Base-by-base conservation (phyloP, 495 filamentous ascomycete genomes). In the Talaromyces liani region DNA sequence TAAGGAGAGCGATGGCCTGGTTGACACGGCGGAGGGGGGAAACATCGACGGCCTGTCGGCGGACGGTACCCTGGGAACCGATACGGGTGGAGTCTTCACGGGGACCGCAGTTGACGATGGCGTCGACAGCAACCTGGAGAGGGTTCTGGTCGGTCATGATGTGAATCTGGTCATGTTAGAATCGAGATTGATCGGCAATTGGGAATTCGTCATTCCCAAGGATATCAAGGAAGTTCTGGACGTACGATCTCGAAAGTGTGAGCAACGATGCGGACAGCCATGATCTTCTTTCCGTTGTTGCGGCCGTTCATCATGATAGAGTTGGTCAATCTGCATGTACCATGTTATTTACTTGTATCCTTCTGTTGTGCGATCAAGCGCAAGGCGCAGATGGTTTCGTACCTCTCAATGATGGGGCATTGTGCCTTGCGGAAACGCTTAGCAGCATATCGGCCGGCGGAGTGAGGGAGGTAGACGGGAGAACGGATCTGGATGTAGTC, bases 131-230 rank as follows among this genome's bases (percentile, higher is more conserved):
- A 71, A 99, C 88, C 86, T 99, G 94, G 86, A 99, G 93, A 73
- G 94, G 94, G 88, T 99, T 99, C 84, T 96, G 93, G 87, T 99
- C 94, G 83, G 95, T 98, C 91, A 96, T 97, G 84, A 99, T 91
- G 89, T 98, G 92, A 81, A 99, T 93, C 92, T 97, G 63, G 18
- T 27, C 1, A 29, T 49, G 56, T 63, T 63, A 33, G 56, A n/a
- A 45, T 58, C 62, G 27, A 53, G 12, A n/a, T 20, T 45, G 9
- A 33, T 33, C 31, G 31, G 31, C 31, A 53, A 25, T 27, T 2
- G 9, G 20, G n/a, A 20, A 54, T 53, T 22, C 7, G 27, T n/a
- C 33, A 16, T 47, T 41, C 41, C 39, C 31, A 33, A 60, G 65
- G n/a, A 63, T 53, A 53, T 18, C 16, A 36, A 45, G 8, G 36